Evolutionary conservation across 2,329 filamentous ascomycete genomes (phyloP).

Genomic region (Sarocladium strictum): DNA sequence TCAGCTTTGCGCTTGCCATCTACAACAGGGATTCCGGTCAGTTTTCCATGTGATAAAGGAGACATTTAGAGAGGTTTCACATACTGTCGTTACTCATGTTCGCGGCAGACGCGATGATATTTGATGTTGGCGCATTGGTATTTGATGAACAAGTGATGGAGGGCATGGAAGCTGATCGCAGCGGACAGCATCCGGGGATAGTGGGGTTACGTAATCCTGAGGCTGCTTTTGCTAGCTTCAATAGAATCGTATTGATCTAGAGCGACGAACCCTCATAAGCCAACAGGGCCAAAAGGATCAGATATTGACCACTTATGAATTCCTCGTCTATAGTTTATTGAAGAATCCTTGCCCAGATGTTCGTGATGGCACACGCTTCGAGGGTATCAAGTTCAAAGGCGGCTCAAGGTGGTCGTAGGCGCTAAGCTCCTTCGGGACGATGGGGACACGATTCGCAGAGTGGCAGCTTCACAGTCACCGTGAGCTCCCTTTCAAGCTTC

Average conservation of each 20-base stretch:
- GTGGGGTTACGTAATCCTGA: background rate
- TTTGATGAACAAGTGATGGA: background rate
- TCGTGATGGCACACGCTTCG: too few relatives aligned
- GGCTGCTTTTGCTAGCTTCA: background rate
- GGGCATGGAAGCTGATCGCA: background rate
- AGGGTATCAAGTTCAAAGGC: background rate
- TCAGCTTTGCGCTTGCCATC: constrained; percentile 67
- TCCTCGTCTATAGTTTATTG: too few relatives aligned
- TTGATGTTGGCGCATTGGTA: constrained; percentile 3
- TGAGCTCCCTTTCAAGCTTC: background rate
- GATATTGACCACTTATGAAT: too few relatives aligned
- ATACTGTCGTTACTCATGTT: background rate
- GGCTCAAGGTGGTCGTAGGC: background rate
- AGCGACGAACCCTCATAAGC: too few relatives aligned
- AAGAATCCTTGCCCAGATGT: too few relatives aligned
- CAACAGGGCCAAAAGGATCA: too few relatives aligned
- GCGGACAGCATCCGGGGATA: background rate
- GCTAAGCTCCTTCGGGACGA: constrained; percentile 2
- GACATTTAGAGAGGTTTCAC: too few relatives aligned
- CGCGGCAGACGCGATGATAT: background rate
- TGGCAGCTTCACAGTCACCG: constrained; percentile 1
- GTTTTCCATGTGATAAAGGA: background rate
- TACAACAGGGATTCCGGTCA: constrained; percentile 17
- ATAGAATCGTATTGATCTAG: too few relatives aligned
- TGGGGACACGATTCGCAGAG: constrained; percentile 6